Base-by-base conservation (phyloP, 352 stramenopile genomes). In the Pythium aquatile region DNA sequence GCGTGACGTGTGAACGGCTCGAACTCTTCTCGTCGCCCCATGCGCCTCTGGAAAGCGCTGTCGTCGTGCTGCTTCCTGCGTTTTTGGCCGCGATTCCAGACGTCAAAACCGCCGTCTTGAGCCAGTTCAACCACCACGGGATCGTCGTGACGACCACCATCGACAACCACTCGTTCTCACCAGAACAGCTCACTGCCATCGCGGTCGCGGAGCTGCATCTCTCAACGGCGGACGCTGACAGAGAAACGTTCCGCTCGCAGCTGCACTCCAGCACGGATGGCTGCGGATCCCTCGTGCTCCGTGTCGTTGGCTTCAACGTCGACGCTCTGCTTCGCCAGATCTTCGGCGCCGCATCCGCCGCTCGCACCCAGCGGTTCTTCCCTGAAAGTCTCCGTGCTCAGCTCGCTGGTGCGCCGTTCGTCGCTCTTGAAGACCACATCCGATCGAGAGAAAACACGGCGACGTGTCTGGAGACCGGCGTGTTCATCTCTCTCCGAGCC, bases 1-100 rank as follows among this genome's bases (percentile, higher is more conserved):
- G 75, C 37, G 82, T 79, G 17, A 52, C 76, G 7, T 75, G 88
- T 20, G 90, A 97, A 46, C 64, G 85, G 7, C 77, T 75, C 10
- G 68, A 93, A 9, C 70, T 90, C 20, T 94, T 97, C 30, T 74
- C 81, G 16, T 30, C 54, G 0, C 2, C 37, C 2, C 9, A 39
- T 7, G 58, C 58, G 24, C 11, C 48, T 13, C 49, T 88, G 0
- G 71, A 88, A 28, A 69, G 61, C 16, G 77, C 80, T 4, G 65
- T 77, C 0, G 55, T 85, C 1, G 65, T 77, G 11, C 42, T 89
- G 28, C 49, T 89, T 5, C 69, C 80, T 8, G 57, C 54, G 26
- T 81, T 88, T 29, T n/a, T 75, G 14, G 49, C 37, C 0, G 58
- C 63, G 2, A 55, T 80, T 24, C 65, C 76, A 0, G 58, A 74